phyloP scores from a whole-genome alignment of 257 asterid genomes.

The Eustoma russellianum region DNA sequence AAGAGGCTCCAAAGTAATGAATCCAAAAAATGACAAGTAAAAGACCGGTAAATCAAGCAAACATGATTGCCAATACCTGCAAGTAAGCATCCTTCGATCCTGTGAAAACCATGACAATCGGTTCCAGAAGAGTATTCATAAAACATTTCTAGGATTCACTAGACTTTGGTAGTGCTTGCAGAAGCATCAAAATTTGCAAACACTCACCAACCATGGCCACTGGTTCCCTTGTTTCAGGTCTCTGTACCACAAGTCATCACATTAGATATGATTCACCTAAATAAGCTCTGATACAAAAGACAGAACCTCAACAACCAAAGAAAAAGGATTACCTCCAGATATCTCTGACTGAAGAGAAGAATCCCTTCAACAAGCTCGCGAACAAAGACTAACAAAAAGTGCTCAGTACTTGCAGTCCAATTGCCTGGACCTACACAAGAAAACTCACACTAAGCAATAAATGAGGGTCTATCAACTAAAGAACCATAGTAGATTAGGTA shows the following conservation, averaged over 20 bases:
- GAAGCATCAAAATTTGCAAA: conserved; percentile 65
- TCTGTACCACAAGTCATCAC: conserved; percentile 42
- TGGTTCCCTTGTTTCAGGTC: conserved; percentile 51
- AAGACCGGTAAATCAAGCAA: conserved; percentile 2
- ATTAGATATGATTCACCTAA: conserved; percentile 3
- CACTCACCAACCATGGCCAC: conserved; percentile 79
- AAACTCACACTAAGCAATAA: conserved; percentile 10
- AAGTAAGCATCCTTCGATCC: conserved; percentile 39
- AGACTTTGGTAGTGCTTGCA: conserved; percentile 56
- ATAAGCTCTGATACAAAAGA: background rate
- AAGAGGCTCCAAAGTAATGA: conserved; percentile 14
- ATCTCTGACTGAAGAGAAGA: conserved; percentile 35
- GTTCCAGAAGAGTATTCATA: conserved; percentile 66
- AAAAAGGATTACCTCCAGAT: conserved; percentile 38
- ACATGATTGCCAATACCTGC: conserved; percentile 38
- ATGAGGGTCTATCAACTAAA: background rate
- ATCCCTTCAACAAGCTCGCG: conserved; percentile 75
- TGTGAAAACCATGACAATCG: conserved; percentile 60
- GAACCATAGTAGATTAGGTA: conserved; percentile 14
- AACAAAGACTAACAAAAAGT: conserved; percentile 58
- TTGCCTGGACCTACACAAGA: conserved; percentile 61
- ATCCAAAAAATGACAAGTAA: conserved; percentile 9
- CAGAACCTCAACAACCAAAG: background rate
- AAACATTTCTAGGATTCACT: conserved; percentile 55
- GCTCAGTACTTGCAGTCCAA: conserved; percentile 79